Evolutionary conservation across 2,329 filamentous ascomycete genomes (phyloP), one percentile per base, ranked within the genome.

Genomic region (Coniochaeta ligniaria): DNA sequence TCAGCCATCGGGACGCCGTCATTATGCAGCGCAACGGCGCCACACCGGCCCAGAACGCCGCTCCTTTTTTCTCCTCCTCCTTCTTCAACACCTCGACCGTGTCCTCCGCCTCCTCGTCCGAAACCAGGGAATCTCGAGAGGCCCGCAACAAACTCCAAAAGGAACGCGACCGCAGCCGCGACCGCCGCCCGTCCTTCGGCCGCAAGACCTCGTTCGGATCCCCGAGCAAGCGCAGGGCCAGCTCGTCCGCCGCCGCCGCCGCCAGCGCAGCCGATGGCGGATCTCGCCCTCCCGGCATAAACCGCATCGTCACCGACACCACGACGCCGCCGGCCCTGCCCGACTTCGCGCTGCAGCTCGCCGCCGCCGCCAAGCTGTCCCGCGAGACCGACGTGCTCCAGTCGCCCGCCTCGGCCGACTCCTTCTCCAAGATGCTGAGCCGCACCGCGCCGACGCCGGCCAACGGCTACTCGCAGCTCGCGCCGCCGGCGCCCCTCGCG

Each of bases 121-220:
- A 52, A 7, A 31, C 47, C 1, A 3, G 47, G 3, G 47, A 52
- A 2, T 2, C 47, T 12, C 22, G 47, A 26, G 47, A 52, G 17
- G 47, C 47, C 12, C 47, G 60, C 59, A 41, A 62, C 43, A 45
- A 60, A 50, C 43, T 60, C 60, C 56, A 63, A 60, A 43, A 52
- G 35, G 50, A 65, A 36, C 35, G 63, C 60, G 67, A 70, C 65
- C 77, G 81, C 73, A 68, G 70, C 71, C 77, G 82, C 69, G 78
- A 80, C 65, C 76, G 81, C 73, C 79, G 80, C 66, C 70, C 76
- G 26, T 84, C 82, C 52, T 81, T 83, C 68, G 74, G 76, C 60
- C 82, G 81, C 66, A 84, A 82, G 68, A 64, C 81, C 9, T 83
- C 83, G 50, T 77, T 84, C 62, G 78, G 76, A 66, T 41, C 73